Evolutionary conservation across 2,329 filamentous ascomycete genomes (phyloP).

Genomic region (Xylaria arbuscula): DNA sequence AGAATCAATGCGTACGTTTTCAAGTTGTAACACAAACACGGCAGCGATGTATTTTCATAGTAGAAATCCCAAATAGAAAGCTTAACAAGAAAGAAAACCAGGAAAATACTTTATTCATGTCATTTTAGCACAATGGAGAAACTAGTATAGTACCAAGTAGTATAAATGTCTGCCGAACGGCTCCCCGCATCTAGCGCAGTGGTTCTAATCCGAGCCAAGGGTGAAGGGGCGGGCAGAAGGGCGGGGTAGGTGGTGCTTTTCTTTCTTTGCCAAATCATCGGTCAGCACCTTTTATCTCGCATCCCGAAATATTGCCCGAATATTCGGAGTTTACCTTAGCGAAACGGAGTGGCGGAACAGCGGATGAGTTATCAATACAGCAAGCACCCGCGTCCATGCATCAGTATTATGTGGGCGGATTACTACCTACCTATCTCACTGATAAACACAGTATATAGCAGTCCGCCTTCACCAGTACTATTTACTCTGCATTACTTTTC

Average conservation of each 20-base stretch:
- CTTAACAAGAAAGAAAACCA: not conserved
- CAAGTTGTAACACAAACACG: not conserved
- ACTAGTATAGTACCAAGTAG: not conserved
- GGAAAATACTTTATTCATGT: not conserved
- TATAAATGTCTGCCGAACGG: slow-evolving; percentile 11
- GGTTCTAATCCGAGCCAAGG: not conserved
- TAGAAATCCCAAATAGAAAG: not conserved
- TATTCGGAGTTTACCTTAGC: slow-evolving; percentile 22
- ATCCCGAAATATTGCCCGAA: slow-evolving; percentile 13
- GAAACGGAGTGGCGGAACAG: not conserved
- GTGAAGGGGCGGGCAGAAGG: not conserved
- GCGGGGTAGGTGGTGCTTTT: slow-evolving; percentile 2
- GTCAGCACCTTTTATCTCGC: slow-evolving; percentile 9
- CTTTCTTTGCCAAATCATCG: slow-evolving; percentile 9
- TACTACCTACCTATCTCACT: not conserved
- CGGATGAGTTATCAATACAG: slow-evolving; percentile 5
- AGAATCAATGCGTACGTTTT: too few species aligned
- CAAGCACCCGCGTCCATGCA: not conserved
- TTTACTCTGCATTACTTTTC: not conserved
- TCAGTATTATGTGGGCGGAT: not conserved
- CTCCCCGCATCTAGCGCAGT: slow-evolving; percentile 1
- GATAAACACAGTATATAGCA: not conserved
- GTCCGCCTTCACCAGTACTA: not conserved
- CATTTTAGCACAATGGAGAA: slow-evolving; percentile 5
- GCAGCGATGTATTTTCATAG: not conserved